Evolutionary conservation across 1,284 basidiomycete species (phyloP), one percentile per base, ranked within the genome.

Genomic region (Chondrostereum purpureum): DNA sequence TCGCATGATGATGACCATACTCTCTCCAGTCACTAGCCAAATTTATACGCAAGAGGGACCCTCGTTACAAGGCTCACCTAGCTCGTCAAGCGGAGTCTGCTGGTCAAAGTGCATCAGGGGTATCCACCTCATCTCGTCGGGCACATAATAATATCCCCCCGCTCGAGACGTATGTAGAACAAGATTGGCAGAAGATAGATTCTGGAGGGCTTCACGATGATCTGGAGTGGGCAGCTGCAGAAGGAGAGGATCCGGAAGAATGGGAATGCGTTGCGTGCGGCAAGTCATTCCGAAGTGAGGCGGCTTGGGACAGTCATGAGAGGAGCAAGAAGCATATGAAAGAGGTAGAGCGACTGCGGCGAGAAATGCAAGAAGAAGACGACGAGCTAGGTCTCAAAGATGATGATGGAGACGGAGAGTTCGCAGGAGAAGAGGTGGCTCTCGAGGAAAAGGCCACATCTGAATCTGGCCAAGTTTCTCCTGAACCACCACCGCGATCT

Each of bases 241-340:
- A 87, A 60, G 81, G 79, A 6, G 80, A 77, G n/a, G 77, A 85
- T 46, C 59, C 75, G 3, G 83, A 88, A 56, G 83, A 85, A 58
- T 94, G 90, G 78, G 93, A 97, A 61, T 99, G 96, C 58, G 86
- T 98, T n/a, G 95, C 88, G 2, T 99, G 96, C 59, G 75, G 80
- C 44, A 98, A 97, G 69, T 75, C 75, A 1, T 99, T 98, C 64
- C 75, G 86, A 57, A 93, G 87, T 54, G 92, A 97, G 59, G 90
- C 92, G 0, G 89, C 92, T 13, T 99, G 94, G 92, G 76, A 83
- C 55, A 98, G 94, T 62, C 96, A 99, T 55, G 96, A 99, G 63
- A 74, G 92, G 54, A 97, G 93, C 65, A 90, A 89, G 65, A 98
- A 95, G 64, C 96, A 99, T 62, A 66, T 91, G 61, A 92, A 88